phyloP scores from a whole-genome alignment of 129 eudicot genomes.

The Calendula officinalis region DNA sequence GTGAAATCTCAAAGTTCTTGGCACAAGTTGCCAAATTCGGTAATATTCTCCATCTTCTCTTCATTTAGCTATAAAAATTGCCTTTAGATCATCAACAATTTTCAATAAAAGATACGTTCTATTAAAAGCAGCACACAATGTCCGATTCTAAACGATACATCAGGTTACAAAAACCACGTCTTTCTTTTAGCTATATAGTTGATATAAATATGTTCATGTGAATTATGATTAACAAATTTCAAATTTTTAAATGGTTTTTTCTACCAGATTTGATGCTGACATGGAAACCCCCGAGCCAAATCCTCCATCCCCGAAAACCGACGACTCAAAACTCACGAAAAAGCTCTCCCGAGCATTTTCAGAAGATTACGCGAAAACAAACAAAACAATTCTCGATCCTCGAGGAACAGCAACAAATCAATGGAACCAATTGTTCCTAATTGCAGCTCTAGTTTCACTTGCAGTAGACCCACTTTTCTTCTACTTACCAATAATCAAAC shows the following conservation, averaged over 20 bases:
- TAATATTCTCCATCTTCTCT: constrained; percentile 21
- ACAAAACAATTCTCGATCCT: constrained; percentile 51
- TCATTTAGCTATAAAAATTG: constrained; percentile 19
- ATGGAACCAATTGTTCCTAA: constrained; percentile 60
- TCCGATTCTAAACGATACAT: constrained; percentile 27
- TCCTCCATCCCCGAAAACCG: constrained; percentile 12
- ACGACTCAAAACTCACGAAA: constrained; percentile 24
- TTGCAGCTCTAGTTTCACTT: constrained; percentile 53
- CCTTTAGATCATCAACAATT: constrained; percentile 10
- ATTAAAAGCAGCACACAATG: constrained; percentile 21
- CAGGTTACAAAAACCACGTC: constrained; percentile 19
- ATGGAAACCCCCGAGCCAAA: constrained; percentile 30
- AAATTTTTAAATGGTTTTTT: constrained; percentile 1
- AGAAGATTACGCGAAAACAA: constrained; percentile 46
- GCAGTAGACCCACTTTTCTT: constrained; percentile 80
- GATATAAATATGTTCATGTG: constrained; percentile 4
- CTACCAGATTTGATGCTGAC: constrained; percentile 35
- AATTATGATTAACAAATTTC: background rate
- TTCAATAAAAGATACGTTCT: constrained; percentile 5
- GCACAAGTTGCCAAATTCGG: constrained; percentile 22
- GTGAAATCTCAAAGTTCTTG: background rate
- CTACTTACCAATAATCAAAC: constrained; percentile 54
- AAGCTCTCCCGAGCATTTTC: constrained; percentile 67
- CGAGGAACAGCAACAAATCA: constrained; percentile 37
- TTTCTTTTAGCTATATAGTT: constrained; percentile 1